Evolutionary conservation across 2,329 filamentous ascomycete species (phyloP).

Genomic region (Rutstroemia sydowiana): DNA sequence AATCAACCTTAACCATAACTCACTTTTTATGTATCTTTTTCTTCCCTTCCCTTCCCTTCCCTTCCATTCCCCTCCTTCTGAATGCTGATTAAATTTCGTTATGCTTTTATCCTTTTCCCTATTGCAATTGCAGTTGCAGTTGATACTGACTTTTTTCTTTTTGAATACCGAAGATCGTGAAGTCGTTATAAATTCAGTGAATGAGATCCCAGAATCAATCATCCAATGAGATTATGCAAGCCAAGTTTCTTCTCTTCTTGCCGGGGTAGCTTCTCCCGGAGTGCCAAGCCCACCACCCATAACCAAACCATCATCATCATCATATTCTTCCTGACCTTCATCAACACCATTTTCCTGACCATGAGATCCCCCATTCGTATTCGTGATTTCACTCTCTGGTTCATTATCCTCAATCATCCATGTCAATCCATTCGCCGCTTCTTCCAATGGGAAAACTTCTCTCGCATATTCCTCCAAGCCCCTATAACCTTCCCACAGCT

Average conservation of each 20-base stretch:
- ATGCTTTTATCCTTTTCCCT: background rate
- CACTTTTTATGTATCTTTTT: background rate
- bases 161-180: background rate
- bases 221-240: slow-evolving; percentile 19
- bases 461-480: slow-evolving; percentile 90
- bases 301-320: slow-evolving; percentile 39
- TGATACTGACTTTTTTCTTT: background rate
- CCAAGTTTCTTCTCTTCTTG: slow-evolving; percentile 29
- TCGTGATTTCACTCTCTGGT: slow-evolving; percentile 23
- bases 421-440: slow-evolving; percentile 84
- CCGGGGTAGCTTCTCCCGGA: slow-evolving; percentile 22
- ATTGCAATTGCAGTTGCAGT: background rate
- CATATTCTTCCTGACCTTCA: slow-evolving; percentile 34
- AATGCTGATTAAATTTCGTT: background rate
- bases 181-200: background rate
- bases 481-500: slow-evolving; percentile 85
- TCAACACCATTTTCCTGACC: slow-evolving; percentile 22
- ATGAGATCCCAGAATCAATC: background rate
- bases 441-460: slow-evolving; percentile 90
- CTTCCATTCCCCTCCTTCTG: background rate
- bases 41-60: background rate
- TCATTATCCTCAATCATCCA: slow-evolving; percentile 68
- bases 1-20: too few relatives aligned
- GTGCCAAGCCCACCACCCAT: slow-evolving; percentile 22
- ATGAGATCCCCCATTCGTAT: slow-evolving; percentile 29